Base-by-base conservation (phyloP, 1,284 basidiomycete genomes). In the Sporisorium scitamineum region DNA sequence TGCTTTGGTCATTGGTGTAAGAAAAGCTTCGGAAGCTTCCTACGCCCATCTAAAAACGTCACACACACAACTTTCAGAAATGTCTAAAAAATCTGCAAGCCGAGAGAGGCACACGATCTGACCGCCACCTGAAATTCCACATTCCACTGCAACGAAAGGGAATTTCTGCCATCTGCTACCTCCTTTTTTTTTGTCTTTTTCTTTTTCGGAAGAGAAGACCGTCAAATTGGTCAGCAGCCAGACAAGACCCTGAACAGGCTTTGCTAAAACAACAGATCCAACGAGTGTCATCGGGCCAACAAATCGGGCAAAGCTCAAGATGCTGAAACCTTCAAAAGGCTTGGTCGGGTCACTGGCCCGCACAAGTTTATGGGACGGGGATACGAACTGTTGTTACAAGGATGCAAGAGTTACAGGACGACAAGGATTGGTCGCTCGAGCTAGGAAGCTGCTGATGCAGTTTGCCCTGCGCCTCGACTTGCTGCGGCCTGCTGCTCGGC, bases 401-500 rank as follows among this genome's bases (percentile, higher is more conserved):
- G 16, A 20, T 50, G 48, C 18, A 29, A 20, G 31, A 32, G 50
- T 31, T 26, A 31, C 20, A 32, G 3, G 22, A 18, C 8, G 24
- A 39, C 16, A 29, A n/a, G 32, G 2, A 3, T 50, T 41, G 37
- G 5, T 13, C 18, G n/a, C 22, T 29, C 7, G 29, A 22, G 14
- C 26, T 45, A 57, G 11, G 54, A 60, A 22, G 68, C 53, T 47
- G 67, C 39, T 59, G 56, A 11, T 24, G 63, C 44, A 2, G 70
- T 39, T 27, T 57, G 41, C 31, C 52, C 61, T 37, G 57, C 55
- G 14, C 60, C 52, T 24, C 57, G 65, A 7, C 50, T 52, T 22
- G 58, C 44, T 41, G 58, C 51, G 26, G 59, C 63, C 39, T 75
- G 67, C 39, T 65, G 66, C 24, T 75, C 72, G 14, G 72, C 63